phyloP scores from a whole-genome alignment of 2,329 filamentous ascomycete genomes.

The Colletotrichum zoysiae region DNA sequence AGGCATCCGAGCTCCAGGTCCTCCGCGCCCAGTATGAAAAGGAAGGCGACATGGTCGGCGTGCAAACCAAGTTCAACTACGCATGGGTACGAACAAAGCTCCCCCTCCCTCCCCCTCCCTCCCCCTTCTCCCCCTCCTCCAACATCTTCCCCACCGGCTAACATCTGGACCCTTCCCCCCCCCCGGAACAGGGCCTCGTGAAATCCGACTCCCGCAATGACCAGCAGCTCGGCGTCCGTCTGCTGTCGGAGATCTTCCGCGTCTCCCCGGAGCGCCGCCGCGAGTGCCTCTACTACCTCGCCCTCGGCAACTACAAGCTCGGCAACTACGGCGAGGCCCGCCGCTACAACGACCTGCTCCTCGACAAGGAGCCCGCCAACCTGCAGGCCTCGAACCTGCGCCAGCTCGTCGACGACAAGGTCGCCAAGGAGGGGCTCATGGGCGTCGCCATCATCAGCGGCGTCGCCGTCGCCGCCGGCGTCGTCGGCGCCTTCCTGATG shows the following conservation, averaged over 20 bases:
- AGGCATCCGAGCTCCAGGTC: constrained; percentile 91
- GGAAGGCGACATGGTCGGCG: constrained; percentile 94
- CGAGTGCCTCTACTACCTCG: constrained; percentile 98
- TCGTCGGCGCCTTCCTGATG: constrained; percentile 89
- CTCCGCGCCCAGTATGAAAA: constrained; percentile 96
- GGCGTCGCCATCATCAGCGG: constrained; percentile 96
- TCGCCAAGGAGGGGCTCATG: constrained; percentile 92
- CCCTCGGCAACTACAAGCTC: constrained; percentile 96
- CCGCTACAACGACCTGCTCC: constrained; percentile 91
- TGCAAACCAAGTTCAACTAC: constrained; percentile 99
- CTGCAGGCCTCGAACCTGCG: constrained; percentile 90
- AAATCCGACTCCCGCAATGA: constrained; percentile 88
- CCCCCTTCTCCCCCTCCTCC: constrained; percentile 5
- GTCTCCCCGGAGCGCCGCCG: constrained; percentile 90
- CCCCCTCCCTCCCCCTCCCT: not conserved
- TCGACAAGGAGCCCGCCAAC: constrained; percentile 93
- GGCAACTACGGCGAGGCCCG: constrained; percentile 97
- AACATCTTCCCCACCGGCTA: not conserved
- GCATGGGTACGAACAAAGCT: constrained; percentile 80
- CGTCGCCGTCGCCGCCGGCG: constrained; percentile 91
- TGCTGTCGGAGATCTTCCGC: constrained; percentile 97
- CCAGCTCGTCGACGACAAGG: constrained; percentile 93
- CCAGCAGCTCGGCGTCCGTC: constrained; percentile 92
- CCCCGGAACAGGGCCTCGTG: constrained; percentile 80
- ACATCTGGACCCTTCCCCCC: not conserved